Conservation (phyloP, 495 filamentous ascomycete species). For the Daldinia grandis region DNA sequence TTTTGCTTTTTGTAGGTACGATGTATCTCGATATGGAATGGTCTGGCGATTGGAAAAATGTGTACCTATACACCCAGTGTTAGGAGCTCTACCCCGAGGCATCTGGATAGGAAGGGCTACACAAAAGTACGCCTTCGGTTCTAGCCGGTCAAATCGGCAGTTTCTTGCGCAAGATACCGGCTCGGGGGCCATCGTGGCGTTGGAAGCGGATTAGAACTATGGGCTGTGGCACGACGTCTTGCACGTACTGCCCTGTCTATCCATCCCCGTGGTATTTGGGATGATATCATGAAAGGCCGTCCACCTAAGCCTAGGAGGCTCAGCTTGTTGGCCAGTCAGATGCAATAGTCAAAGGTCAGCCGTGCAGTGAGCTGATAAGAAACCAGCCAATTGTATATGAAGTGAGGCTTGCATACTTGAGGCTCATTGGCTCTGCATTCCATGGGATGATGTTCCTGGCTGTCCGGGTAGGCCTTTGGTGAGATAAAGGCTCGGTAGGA, state of each 20-base stretch:
- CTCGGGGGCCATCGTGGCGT: background rate
- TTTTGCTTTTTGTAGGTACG: background rate
- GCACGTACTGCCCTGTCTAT: background rate
- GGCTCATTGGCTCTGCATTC: background rate
- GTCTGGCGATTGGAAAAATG: too few relatives aligned
- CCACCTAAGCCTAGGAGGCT: background rate
- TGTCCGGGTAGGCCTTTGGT: background rate
- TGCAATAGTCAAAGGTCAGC: background rate
- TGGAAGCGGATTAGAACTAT: background rate
- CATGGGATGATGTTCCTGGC: background rate
- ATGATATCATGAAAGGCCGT: background rate
- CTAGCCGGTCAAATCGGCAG: background rate
- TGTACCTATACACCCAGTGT: too few relatives aligned
- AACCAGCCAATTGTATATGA: background rate
- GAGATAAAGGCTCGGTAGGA: background rate
- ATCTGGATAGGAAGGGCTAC: too few relatives aligned
- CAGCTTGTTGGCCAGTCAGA: background rate
- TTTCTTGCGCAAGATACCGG: background rate
- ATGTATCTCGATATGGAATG: too few relatives aligned
- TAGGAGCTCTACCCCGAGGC: too few relatives aligned
- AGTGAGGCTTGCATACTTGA: background rate
- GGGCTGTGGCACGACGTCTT: background rate
- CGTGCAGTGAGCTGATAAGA: background rate
- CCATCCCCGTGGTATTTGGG: background rate
- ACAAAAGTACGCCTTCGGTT: background rate